Conservation (phyloP, 2,329 filamentous ascomycete species). For the Trichoderma lentiforme region DNA sequence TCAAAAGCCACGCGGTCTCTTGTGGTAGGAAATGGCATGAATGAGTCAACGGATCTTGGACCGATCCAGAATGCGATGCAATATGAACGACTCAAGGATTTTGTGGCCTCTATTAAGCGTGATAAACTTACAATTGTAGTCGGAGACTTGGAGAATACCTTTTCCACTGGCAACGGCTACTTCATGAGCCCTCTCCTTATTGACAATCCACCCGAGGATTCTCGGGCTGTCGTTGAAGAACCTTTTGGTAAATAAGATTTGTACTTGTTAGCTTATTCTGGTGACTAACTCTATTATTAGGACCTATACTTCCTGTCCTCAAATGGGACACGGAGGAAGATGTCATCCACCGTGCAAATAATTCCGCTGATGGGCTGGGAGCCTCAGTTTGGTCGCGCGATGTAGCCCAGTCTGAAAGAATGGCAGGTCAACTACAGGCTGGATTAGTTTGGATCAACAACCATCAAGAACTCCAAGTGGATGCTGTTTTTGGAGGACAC, state of each 20-base stretch:
- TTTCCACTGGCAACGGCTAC: constrained; percentile 65
- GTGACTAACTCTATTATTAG: not conserved
- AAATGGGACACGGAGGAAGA: constrained; percentile 33
- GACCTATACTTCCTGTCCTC: constrained; percentile 30
- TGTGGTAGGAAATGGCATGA: constrained; percentile 41
- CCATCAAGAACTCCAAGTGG: constrained; percentile 52
- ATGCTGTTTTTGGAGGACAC: constrained; percentile 61
- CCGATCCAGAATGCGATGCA: constrained; percentile 61
- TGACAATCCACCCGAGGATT: constrained; percentile 29
- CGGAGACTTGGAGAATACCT: constrained; percentile 28
- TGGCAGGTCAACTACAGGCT: constrained; percentile 51
- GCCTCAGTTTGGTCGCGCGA: constrained; percentile 56
- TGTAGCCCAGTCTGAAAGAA: constrained; percentile 39
- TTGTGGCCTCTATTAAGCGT: constrained; percentile 28
- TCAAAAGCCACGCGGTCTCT: constrained; percentile 34
- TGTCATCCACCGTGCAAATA: constrained; percentile 33
- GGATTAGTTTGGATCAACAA: constrained; percentile 46
- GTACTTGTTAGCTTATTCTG: not conserved
- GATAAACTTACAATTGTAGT: constrained; percentile 29
- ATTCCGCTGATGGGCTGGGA: constrained; percentile 53
- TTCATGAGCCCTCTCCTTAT: constrained; percentile 76
- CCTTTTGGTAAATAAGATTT: constrained; percentile 29
- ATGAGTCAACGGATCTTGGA: constrained; percentile 34
- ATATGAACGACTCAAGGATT: constrained; percentile 29
- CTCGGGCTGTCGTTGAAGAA: constrained; percentile 33